Conservation (phyloP, 2,329 filamentous ascomycete species). For the Penicillium brasilianum region DNA sequence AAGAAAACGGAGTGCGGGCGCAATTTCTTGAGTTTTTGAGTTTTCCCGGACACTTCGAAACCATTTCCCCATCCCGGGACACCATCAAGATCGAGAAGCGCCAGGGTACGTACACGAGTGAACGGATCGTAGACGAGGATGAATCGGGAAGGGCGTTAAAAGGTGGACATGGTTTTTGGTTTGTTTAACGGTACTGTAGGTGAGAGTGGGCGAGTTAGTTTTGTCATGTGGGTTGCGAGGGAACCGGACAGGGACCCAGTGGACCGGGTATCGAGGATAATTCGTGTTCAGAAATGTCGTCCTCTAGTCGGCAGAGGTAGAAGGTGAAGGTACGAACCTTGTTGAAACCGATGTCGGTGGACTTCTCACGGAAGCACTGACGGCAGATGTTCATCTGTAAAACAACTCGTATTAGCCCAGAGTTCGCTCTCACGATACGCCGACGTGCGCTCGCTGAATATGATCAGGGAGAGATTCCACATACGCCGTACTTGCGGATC, state of each 20-base stretch:
- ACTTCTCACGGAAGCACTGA: constrained; percentile 72
- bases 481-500: constrained; percentile 95
- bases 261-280: neutral
- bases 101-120: constrained; percentile 31
- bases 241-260: too few species aligned
- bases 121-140: constrained; percentile 42
- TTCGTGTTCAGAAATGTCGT: constrained; percentile 3
- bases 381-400: constrained; percentile 63
- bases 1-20: constrained; percentile 23
- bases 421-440: constrained; percentile 14
- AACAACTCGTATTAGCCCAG: constrained; percentile 27
- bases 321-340: constrained; percentile 58
- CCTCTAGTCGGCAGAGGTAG: constrained; percentile 5
- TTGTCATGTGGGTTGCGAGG: neutral
- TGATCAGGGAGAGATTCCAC: constrained; percentile 22
- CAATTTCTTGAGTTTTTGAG: constrained; percentile 12
- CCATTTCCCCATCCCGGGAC: constrained; percentile 29
- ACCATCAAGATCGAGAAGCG: constrained; percentile 29
- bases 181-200: constrained; percentile 43
- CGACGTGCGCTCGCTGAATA: neutral
- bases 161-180: constrained; percentile 31
- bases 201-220: constrained; percentile 22
- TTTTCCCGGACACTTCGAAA: constrained; percentile 25
- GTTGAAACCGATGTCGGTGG: constrained; percentile 69
- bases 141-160: constrained; percentile 35